A percentile compares a stretch with the other conserved stretches of the same genome.
phyloP scores from a whole-genome alignment of 371 early-diverging fungal species.

The Mortierella sp. region DNA sequence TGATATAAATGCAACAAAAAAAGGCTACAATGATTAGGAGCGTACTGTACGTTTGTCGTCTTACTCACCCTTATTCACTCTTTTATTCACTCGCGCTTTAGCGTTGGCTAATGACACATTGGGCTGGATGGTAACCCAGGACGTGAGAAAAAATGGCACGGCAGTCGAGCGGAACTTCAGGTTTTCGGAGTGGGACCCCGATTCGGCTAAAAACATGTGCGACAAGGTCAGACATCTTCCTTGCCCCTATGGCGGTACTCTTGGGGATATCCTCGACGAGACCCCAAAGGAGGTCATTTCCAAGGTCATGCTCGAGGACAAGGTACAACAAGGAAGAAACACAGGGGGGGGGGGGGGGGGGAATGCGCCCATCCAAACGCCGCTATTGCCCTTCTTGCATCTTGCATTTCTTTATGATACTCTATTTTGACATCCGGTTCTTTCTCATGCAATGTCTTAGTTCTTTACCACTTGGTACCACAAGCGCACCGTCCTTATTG shows the following conservation, averaged over 20 bases:
- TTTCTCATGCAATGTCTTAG: constrained; percentile 6
- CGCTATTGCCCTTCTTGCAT: neutral
- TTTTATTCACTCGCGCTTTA: neutral
- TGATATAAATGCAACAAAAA: too few relatives aligned
- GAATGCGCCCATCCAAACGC: neutral
- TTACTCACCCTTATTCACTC: too few relatives aligned
- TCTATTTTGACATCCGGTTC: neutral
- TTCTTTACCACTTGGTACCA: constrained; percentile 21
- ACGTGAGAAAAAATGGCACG: neutral
- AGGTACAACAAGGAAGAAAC: constrained; percentile 3
- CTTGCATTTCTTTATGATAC: neutral
- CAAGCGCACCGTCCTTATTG: constrained; percentile 26
- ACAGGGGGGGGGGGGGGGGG: too few relatives aligned
- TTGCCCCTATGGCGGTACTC: constrained; percentile 16
- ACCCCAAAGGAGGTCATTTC: constrained; percentile 17
- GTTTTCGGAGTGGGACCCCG: constrained; percentile 28
- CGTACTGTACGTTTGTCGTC: too few relatives aligned
- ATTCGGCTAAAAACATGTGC: constrained; percentile 18
- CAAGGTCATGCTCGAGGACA: constrained; percentile 35
- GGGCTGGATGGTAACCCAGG: constrained; percentile 13
- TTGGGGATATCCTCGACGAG: constrained; percentile 23
- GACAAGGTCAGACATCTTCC: constrained; percentile 16
- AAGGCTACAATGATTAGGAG: too few relatives aligned
- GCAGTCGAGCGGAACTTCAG: neutral
- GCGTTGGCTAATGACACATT: neutral